Evolutionary conservation across 2,329 filamentous ascomycete species (phyloP).

Genomic region (Aspergillus ochraceoroseus): DNA sequence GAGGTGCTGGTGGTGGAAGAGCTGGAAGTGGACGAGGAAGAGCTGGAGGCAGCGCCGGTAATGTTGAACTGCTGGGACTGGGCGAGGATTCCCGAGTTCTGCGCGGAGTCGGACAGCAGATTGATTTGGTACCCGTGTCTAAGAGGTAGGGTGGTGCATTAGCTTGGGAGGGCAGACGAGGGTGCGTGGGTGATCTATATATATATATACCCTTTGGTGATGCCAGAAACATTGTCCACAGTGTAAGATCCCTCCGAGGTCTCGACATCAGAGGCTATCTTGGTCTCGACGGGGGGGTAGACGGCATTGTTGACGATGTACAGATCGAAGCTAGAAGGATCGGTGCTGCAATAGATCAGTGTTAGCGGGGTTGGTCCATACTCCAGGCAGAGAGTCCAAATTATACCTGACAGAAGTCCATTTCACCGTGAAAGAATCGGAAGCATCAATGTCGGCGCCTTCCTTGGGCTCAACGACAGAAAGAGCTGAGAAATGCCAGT

Average conservation of each 20-base stretch:
- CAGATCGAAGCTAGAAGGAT: conserved; percentile 39
- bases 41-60: conserved; percentile 17
- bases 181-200: neutral
- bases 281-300: conserved; percentile 32
- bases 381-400: neutral
- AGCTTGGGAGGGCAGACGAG: too few relatives aligned
- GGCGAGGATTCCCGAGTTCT: conserved; percentile 41
- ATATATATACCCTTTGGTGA: conserved; percentile 23
- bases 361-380: neutral
- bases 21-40: conserved; percentile 18
- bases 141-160: too few relatives aligned
- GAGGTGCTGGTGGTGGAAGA: conserved; percentile 15
- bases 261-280: conserved; percentile 35
- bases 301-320: conserved; percentile 40
- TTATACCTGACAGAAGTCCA: conserved; percentile 38
- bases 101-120: conserved; percentile 31
- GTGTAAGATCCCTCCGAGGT: conserved; percentile 37
- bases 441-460: conserved; percentile 31
- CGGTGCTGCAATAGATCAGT: conserved; percentile 30
- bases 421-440: conserved; percentile 34
- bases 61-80: conserved; percentile 39
- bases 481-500: conserved; percentile 32
- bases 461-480: conserved; percentile 34
- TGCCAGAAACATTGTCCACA: conserved; percentile 27
- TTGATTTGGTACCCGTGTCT: conserved; percentile 40